Evolutionary conservation across 495 filamentous ascomycete species (phyloP), one percentile per base, ranked within the genome.

Genomic region (Penicillium salamii): DNA sequence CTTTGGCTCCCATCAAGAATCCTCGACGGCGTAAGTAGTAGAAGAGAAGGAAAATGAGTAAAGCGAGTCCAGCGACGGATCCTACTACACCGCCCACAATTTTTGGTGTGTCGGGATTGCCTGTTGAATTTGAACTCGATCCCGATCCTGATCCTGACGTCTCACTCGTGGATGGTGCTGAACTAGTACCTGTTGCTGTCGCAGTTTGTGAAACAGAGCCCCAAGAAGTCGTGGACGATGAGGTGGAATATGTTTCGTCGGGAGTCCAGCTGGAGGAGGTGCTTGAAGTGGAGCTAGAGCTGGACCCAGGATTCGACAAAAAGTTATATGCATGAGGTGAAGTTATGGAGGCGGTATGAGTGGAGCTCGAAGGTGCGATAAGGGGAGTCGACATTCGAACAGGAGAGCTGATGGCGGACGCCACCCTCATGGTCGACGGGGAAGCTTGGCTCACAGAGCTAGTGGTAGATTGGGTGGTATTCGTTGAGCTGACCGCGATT

Each of bases 51-150:
- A 85, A 50, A 7, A 85, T 52, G 38, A 87, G 52, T 24, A 86
- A 54, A 7, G 82, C 79, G 9, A 85, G 64, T 14, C 83, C 85
- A 35, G 85, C 83, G 32, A 87, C 67, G 31, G 81, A 78, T 18
- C 85, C 85, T 7, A 88, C 70, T 9, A 89, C 81, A 21, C 85
- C 79, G 14, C 85, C 85, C 6, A 85, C 80, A 18, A 88, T 66
- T 20, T 65, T 59, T 12, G 62, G 49, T 8, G 69, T 74, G 14
- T 49, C 58, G 8, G 57, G 41, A 19, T 49, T 44, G 28, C 49
- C 52, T 8, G 53, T 51, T 20, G 66, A 49, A 15, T 48, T 54
- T 21, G 58, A 52, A 6, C 57, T 47, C 7, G 67, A 50, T 12
- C 47, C 36, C 24, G 58, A 52, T 8, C 57, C 49, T 8, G 67